These are phyloP conservation scores for Clonostachys solani DNA, from an alignment of 2,329 filamentous ascomycete genomes.

Conservation along the genomic window DNA sequence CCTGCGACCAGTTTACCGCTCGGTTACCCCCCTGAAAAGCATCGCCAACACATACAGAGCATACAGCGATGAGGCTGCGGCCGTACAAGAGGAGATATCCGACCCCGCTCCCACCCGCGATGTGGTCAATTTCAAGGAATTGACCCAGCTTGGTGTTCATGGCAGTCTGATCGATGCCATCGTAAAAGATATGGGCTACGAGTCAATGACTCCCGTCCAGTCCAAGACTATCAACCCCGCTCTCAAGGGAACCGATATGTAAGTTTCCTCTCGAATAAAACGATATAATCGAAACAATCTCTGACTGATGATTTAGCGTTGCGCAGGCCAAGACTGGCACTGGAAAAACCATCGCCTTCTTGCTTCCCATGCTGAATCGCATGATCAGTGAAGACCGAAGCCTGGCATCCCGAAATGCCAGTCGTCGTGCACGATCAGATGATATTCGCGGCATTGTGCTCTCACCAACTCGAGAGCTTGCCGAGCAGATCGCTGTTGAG, in stretches of 20 bases:
- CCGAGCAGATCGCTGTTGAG: conserved; percentile 77
- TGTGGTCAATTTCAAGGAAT: conserved; percentile 37
- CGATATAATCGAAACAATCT: background rate
- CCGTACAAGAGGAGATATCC: conserved; percentile 12
- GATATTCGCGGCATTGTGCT: conserved; percentile 69
- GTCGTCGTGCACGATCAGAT: conserved; percentile 32
- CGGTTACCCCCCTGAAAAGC: conserved; percentile 10
- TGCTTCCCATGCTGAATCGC: conserved; percentile 79
- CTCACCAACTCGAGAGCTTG: conserved; percentile 77
- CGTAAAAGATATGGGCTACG: conserved; percentile 67
- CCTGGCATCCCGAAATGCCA: conserved; percentile 43
- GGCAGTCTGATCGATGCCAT: conserved; percentile 63
- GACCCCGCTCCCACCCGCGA: conserved; percentile 11
- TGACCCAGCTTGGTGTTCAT: conserved; percentile 50
- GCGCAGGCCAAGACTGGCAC: conserved; percentile 97
- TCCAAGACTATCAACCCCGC: conserved; percentile 76
- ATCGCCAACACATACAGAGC: conserved; percentile 17
- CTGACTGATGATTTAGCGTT: conserved; percentile 47
- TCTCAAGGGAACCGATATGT: conserved; percentile 79
- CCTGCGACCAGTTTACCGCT: conserved; percentile 10
- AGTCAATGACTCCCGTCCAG: conserved; percentile 91
- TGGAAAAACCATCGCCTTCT: conserved; percentile 92
- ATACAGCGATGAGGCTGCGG: conserved; percentile 34
- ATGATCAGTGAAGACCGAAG: conserved; percentile 62
- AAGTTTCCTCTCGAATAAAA: conserved; percentile 27